These are phyloP conservation scores for Candolleomyces aberdarensis DNA, from an alignment of 768 basidiomycete genomes.

Conservation along the genomic window DNA sequence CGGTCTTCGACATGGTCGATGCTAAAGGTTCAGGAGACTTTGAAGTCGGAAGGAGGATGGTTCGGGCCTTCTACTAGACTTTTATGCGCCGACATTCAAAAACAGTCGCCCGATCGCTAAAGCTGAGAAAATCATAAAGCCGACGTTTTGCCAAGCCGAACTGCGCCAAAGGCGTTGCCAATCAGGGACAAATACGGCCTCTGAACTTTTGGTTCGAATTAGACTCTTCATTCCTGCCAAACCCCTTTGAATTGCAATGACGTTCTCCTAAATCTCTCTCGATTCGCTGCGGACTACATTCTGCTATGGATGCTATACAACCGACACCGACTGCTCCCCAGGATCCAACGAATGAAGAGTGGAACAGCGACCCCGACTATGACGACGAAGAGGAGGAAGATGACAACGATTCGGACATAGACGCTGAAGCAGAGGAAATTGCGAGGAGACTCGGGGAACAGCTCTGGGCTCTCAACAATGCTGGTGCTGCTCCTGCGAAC, in stretches of 20 bases:
- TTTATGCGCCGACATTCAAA: not conserved
- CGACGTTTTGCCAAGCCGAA: not conserved
- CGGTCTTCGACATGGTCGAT: constrained; percentile 56
- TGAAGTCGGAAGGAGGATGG: not conserved
- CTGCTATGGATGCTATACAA: not conserved
- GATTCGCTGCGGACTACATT: not conserved
- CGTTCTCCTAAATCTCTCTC: not conserved
- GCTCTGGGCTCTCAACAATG: constrained; percentile 71
- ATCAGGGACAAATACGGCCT: constrained; percentile 4
- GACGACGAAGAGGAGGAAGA: constrained; percentile 50
- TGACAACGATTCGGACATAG: constrained; percentile 58
- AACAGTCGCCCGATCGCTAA: no score
- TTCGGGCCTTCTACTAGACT: not conserved
- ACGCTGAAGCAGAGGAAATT: constrained; percentile 73
- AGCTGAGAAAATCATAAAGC: not conserved
- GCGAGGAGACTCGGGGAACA: constrained; percentile 73
- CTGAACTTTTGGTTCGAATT: not conserved
- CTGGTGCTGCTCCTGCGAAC: constrained; percentile 40
- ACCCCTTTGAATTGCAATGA: not conserved
- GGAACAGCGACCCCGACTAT: constrained; percentile 21
- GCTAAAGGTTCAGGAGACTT: not conserved
- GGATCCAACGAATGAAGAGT: not conserved
- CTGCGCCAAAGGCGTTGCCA: not conserved
- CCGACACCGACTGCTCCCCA: not conserved
- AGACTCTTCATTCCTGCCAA: no score